Conservation (phyloP, 176 grass and related monocot species). For the Lolium perenne region DNA sequence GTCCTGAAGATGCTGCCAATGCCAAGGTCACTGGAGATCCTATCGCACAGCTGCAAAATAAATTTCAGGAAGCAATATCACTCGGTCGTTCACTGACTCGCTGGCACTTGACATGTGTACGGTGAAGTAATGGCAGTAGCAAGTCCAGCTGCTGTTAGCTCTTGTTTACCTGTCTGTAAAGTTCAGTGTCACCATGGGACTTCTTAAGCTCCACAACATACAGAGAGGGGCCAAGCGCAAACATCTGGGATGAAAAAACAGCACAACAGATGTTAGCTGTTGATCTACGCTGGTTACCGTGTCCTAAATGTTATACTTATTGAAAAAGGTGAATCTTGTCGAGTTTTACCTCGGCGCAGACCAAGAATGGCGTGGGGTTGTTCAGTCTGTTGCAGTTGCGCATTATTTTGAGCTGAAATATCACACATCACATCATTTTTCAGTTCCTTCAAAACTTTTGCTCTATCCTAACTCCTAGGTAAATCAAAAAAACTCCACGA, state of each 20-base stretch:
- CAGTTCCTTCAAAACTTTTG: conserved; percentile 15
- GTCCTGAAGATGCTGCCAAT: conserved; percentile 39
- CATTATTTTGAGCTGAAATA: conserved; percentile 70
- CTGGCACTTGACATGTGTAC: not conserved
- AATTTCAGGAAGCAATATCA: not conserved
- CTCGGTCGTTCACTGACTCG: not conserved
- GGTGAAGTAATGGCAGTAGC: not conserved
- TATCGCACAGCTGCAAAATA: conserved; percentile 66
- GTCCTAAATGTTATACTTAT: not conserved
- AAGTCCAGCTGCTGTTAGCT: not conserved
- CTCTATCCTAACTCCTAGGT: too few relatives aligned
- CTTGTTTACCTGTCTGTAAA: conserved; percentile 79
- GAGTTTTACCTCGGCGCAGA: conserved; percentile 56
- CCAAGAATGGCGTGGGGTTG: conserved; percentile 52
- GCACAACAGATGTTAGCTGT: not conserved
- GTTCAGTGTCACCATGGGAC: conserved; percentile 61
- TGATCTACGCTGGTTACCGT: not conserved
- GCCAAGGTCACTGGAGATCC: conserved; percentile 60
- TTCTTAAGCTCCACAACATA: conserved; percentile 83
- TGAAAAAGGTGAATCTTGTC: not conserved
- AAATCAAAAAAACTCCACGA: not conserved
- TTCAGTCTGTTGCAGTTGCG: conserved; percentile 33
- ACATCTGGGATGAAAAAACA: conserved; percentile 55
- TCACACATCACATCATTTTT: not conserved
- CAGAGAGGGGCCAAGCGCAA: conserved; percentile 76